Percentiles rank a stretch among this genome's conserved stretches.
Evolutionary conservation across 2,329 filamentous ascomycete species (phyloP).

Genomic region (Phialophora macrospora): DNA sequence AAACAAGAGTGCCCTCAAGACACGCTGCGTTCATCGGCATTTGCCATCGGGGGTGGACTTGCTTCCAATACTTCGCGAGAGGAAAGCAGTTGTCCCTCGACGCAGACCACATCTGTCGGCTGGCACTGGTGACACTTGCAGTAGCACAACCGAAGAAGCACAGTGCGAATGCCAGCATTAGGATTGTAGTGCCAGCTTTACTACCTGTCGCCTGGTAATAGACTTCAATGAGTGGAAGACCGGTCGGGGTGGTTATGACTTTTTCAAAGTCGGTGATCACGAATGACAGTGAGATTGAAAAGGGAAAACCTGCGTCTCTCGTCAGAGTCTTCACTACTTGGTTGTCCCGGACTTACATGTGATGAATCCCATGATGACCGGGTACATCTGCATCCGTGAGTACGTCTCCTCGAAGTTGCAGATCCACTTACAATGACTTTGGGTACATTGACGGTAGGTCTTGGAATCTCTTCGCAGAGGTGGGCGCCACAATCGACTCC

Average conservation of each 20-base stretch:
- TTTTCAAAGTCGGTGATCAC: conserved; percentile 49
- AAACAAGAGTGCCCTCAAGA: conserved; percentile 42
- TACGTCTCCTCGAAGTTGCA: background rate
- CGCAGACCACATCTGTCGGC: conserved; percentile 50
- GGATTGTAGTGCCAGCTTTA: conserved; percentile 51
- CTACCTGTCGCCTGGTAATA: conserved; percentile 55
- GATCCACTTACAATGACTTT: conserved; percentile 39
- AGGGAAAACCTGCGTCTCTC: conserved; percentile 36
- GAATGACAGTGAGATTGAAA: conserved; percentile 45
- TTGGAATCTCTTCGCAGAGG: conserved; percentile 34
- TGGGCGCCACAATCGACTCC: conserved; percentile 31
- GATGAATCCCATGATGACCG: conserved; percentile 45
- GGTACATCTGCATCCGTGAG: conserved; percentile 19
- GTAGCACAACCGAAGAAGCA: conserved; percentile 29
- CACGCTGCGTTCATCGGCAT: conserved; percentile 56
- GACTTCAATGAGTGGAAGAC: conserved; percentile 58
- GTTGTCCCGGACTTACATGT: conserved; percentile 2
- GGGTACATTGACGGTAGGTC: conserved; percentile 47
- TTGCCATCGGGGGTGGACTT: conserved; percentile 34
- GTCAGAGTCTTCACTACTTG: background rate
- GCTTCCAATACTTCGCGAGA: conserved; percentile 46
- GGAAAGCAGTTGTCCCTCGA: conserved; percentile 58
- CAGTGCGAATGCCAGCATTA: conserved; percentile 53
- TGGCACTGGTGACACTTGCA: conserved; percentile 25
- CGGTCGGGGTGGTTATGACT: conserved; percentile 49